These are phyloP conservation scores for Colletotrichum trifolii DNA, from an alignment of 2,329 filamentous ascomycete species.

Conservation along the genomic window DNA sequence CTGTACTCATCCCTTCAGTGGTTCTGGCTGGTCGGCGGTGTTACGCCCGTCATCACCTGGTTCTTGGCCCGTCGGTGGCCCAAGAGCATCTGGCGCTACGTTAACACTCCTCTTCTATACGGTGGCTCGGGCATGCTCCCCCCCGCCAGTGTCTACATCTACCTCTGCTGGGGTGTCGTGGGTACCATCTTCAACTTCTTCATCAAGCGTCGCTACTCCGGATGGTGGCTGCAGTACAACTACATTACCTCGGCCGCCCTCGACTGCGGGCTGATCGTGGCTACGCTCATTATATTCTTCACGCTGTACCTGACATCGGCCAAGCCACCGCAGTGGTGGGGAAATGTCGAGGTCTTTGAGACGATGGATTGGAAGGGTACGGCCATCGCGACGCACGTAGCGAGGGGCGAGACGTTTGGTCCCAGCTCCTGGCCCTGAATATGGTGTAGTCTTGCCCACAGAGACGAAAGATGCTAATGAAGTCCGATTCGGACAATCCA, in stretches of 20 bases:
- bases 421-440: constrained; percentile 58
- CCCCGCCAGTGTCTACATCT: constrained; percentile 77
- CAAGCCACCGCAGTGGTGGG: constrained; percentile 70
- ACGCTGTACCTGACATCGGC: constrained; percentile 70
- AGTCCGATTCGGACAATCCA: constrained; percentile 9
- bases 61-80: constrained; percentile 71
- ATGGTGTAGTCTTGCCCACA: background rate
- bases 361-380: constrained; percentile 58
- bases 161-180: constrained; percentile 76
- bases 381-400: constrained; percentile 56
- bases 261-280: constrained; percentile 74
- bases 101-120: constrained; percentile 76
- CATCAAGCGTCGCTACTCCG: constrained; percentile 72
- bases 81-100: constrained; percentile 70
- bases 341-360: constrained; percentile 60
- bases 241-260: constrained; percentile 79
- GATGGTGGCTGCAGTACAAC: constrained; percentile 84
- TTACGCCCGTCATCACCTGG: constrained; percentile 73
- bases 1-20: constrained; percentile 74
- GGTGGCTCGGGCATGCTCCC: constrained; percentile 72
- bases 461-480: constrained; percentile 19
- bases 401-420: constrained; percentile 61
- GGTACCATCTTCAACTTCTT: constrained; percentile 77
- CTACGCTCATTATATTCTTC: constrained; percentile 77
- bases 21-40: constrained; percentile 76